These are phyloP conservation scores for Phytophthora idaei DNA, from an alignment of 352 stramenopile species.

Conservation along the genomic window DNA sequence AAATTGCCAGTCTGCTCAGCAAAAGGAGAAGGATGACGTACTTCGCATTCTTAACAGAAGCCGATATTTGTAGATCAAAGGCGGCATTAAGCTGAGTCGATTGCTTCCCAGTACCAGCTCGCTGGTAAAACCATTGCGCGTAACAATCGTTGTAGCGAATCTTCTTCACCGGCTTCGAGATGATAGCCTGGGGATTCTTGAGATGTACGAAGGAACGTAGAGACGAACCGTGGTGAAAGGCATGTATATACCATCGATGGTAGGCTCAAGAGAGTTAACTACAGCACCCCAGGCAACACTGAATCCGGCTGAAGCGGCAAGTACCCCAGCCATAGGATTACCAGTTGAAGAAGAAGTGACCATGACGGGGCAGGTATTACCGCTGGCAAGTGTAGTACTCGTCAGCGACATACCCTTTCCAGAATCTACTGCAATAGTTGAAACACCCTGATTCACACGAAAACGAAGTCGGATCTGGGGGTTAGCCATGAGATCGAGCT, in stretches of 20 bases:
- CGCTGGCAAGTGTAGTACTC: background rate
- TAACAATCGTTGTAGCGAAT: background rate
- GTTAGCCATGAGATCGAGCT: background rate
- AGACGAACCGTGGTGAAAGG: too few species aligned
- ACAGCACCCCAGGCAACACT: background rate
- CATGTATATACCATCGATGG: too few species aligned
- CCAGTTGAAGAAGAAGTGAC: background rate
- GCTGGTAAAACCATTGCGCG: background rate
- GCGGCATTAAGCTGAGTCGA: too few species aligned
- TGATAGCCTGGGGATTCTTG: too few species aligned
- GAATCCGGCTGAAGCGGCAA: background rate
- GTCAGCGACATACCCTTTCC: background rate
- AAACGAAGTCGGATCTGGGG: background rate
- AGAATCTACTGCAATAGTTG: background rate
- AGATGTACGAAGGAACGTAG: too few species aligned
- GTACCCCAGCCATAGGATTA: background rate
- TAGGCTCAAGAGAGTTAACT: too few species aligned
- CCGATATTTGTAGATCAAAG: background rate
- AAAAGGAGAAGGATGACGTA: slow-evolving; percentile 1
- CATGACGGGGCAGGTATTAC: background rate
- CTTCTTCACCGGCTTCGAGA: background rate
- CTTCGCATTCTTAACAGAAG: too few species aligned
- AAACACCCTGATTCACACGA: background rate
- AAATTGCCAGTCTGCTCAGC: background rate
- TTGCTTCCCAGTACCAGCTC: background rate